These are phyloP conservation scores for Zygosaccharomyces sapae DNA, from an alignment of 1,139 yeast genomes.

Conservation along the genomic window DNA sequence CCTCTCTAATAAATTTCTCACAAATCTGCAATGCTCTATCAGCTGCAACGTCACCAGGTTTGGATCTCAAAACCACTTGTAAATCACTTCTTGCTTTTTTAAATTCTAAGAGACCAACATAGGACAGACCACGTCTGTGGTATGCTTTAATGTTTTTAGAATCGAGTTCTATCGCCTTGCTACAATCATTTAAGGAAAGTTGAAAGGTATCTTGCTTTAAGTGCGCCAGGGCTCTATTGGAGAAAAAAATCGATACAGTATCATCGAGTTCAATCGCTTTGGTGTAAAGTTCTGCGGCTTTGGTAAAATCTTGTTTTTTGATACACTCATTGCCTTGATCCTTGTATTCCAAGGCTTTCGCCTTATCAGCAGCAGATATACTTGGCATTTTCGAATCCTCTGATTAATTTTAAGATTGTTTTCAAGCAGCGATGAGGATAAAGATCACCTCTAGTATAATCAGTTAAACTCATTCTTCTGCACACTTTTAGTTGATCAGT, in stretches of 20 bases:
- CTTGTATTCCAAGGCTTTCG: constrained; percentile 52
- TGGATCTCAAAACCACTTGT: constrained; percentile 53
- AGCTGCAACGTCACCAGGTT: constrained; percentile 72
- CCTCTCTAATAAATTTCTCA: constrained; percentile 60
- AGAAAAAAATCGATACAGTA: constrained; percentile 65
- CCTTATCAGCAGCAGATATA: constrained; percentile 26
- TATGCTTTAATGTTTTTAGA: constrained; percentile 69
- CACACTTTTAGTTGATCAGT: background rate
- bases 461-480: background rate
- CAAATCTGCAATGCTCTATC: constrained; percentile 61
- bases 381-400: constrained; percentile 14
- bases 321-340: constrained; percentile 71
- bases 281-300: constrained; percentile 69
- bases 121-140: constrained; percentile 77
- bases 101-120: constrained; percentile 71
- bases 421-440: background rate
- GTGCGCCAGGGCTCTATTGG: constrained; percentile 89
- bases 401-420: background rate
- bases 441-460: background rate
- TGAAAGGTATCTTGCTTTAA: constrained; percentile 86
- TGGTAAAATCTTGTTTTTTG: constrained; percentile 55
- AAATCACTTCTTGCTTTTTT: constrained; percentile 72
- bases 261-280: constrained; percentile 70
- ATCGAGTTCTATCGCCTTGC: constrained; percentile 64
- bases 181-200: constrained; percentile 72